Conservation (phyloP, 2,329 filamentous ascomycete genomes). For the Tolypocladium ophioglossoides region DNA sequence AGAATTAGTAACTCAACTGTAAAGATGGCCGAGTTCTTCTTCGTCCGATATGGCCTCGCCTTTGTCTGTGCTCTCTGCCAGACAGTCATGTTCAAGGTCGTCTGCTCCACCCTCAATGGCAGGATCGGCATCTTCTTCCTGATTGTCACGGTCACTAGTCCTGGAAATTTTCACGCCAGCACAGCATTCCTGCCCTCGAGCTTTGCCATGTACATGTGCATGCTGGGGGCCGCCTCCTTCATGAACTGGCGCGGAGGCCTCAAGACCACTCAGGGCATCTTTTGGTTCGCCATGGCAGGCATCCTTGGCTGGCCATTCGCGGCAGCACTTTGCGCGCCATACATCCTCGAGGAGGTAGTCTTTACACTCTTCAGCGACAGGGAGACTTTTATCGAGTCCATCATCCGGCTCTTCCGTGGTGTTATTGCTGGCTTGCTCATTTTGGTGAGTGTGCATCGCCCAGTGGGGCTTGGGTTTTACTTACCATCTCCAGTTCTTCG, state of each 20-base stretch:
- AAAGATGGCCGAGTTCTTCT: slow-evolving; percentile 70
- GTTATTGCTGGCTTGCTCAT: slow-evolving; percentile 53
- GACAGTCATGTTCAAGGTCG: slow-evolving; percentile 67
- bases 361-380: slow-evolving; percentile 42
- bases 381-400: slow-evolving; percentile 48
- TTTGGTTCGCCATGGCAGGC: slow-evolving; percentile 81
- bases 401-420: slow-evolving; percentile 57
- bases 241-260: slow-evolving; percentile 79
- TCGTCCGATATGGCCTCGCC: slow-evolving; percentile 66
- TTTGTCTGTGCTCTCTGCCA: slow-evolving; percentile 72
- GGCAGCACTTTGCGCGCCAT: slow-evolving; percentile 69
- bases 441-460: slow-evolving; percentile 43
- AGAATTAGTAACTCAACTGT: not conserved
- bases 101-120: slow-evolving; percentile 67
- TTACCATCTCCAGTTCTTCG: slow-evolving; percentile 40
- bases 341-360: slow-evolving; percentile 66
- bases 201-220: slow-evolving; percentile 91
- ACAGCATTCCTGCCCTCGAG: slow-evolving; percentile 82
- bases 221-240: slow-evolving; percentile 78
- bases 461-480: not conserved
- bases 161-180: slow-evolving; percentile 89
- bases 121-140: slow-evolving; percentile 80
- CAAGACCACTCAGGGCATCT: slow-evolving; percentile 72
- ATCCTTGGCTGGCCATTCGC: slow-evolving; percentile 93
- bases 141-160: slow-evolving; percentile 63